Conservation (phyloP, 2,329 filamentous ascomycete species). For the Nigrograna mackinnonii region DNA sequence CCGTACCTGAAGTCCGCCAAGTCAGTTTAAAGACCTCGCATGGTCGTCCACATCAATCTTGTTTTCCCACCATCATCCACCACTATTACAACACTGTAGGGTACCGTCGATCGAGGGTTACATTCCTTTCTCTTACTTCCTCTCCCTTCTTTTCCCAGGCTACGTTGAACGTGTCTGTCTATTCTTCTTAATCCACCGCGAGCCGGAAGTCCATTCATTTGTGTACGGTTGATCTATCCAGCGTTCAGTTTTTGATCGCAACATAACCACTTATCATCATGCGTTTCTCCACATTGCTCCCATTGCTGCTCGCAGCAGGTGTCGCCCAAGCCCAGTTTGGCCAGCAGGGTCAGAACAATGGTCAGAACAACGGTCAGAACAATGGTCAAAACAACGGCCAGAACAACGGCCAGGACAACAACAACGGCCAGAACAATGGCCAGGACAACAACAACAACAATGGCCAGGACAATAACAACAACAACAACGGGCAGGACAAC, state of each 20-base stretch:
- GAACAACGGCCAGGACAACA: slow-evolving; percentile 7
- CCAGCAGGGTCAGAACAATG: slow-evolving; percentile 13
- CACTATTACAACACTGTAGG: slow-evolving; percentile 28
- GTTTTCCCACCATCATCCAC: slow-evolving; percentile 35
- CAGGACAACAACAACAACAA: slow-evolving; percentile 16
- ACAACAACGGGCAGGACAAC: slow-evolving; percentile 18
- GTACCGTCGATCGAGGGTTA: slow-evolving; percentile 41
- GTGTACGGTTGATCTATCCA: slow-evolving; percentile 19
- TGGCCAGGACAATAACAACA: slow-evolving; percentile 6
- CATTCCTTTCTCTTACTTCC: slow-evolving; percentile 44
- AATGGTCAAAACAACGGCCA: slow-evolving; percentile 15
- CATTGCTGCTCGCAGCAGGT: slow-evolving; percentile 38
- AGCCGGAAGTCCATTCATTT: slow-evolving; percentile 44
- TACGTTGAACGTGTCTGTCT: slow-evolving; percentile 47
- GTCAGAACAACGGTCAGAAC: slow-evolving; percentile 7
- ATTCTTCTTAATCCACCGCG: slow-evolving; percentile 40
- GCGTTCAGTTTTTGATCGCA: slow-evolving; percentile 9
- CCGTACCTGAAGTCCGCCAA: slow-evolving; percentile 36
- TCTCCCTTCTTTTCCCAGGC: slow-evolving; percentile 38
- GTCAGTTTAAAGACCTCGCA: slow-evolving; percentile 34
- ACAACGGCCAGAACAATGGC: slow-evolving; percentile 18
- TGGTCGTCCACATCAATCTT: slow-evolving; percentile 26
- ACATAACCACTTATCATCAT: no score
- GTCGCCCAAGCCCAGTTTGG: slow-evolving; percentile 37
- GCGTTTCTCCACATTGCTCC: slow-evolving; percentile 38